Evolutionary conservation across 345 rosid genomes (phyloP), one percentile per base, ranked within the genome.

Genomic region (Linum usitatissimum): DNA sequence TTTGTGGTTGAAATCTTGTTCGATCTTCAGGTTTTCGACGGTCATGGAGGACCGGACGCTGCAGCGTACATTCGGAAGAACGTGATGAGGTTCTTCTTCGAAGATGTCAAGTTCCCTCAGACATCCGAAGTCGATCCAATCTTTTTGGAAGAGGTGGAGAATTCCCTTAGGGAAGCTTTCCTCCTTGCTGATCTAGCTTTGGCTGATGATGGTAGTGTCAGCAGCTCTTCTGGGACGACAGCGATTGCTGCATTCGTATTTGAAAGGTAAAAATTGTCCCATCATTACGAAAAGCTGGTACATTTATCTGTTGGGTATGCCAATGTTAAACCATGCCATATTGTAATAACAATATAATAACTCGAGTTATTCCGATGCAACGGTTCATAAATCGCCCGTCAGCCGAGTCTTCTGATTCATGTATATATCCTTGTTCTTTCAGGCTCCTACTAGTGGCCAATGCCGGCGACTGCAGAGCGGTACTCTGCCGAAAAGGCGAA

Each of bases 31-130:
- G 82, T 91, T 40, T 91, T 88, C 72, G 96, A 91, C 75, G 98
- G 98, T 48, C 98, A 91, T 72, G 96, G 91, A 56, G 98, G 98
- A 64, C 84, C 90, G 8, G 96, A 81, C 73, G 91, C 91, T 9
- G 84, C 88, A n/a, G 82, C 86, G 6, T 83, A 75, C 71, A 36
- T 79, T 5, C 71, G 74, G 60, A 80, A 77, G 64, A 79, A 86
- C 66, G 78, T 68, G 2, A 65, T 73, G 38, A 78, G 83, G 65
- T 67, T 83, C 55, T 71, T 83, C 42, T 81, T 86, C 51, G 83
- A 86, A 60, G 88, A 86, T 40, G 82, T 70, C 3, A 68, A 70
- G 48, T 86, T 91, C 31, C 97, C 96, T n/a, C 81, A 65, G 61
- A 66, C 82, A 10, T 72, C 71, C 18, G 70, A 81, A 57, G 90